Percentiles rank a stretch among this genome's conserved stretches.
Conservation (phyloP, 73 alveolate species). For the Effrenium voratum region DNA sequence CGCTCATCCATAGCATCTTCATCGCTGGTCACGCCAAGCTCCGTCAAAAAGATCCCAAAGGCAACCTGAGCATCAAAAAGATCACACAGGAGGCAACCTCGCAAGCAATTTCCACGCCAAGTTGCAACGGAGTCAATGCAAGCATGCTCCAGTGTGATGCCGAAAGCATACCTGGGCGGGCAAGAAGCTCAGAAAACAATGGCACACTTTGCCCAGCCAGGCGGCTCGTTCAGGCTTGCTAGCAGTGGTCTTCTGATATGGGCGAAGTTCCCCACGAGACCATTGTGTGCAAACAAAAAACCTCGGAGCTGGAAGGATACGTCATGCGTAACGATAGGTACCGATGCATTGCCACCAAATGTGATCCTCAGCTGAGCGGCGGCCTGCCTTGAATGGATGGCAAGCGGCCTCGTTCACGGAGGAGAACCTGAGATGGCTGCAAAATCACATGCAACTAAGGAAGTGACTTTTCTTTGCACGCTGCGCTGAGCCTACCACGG, state of each 20-base stretch:
- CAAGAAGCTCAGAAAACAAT: neutral
- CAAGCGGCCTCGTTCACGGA: constrained; percentile 80
- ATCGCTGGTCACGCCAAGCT: constrained; percentile 77
- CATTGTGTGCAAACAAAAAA: constrained; percentile 84
- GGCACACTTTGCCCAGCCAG: neutral
- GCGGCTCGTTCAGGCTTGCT: constrained; percentile 47
- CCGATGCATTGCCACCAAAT: neutral
- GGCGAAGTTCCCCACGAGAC: constrained; percentile 71
- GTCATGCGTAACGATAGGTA: neutral
- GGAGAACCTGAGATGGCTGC: constrained; percentile 27
- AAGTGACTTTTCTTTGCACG: no score
- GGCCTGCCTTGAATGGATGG: constrained; percentile 90
- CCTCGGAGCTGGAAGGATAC: neutral
- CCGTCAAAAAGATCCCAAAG: constrained; percentile 81
- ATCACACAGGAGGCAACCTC: neutral
- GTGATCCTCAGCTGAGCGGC: neutral
- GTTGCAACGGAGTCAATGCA: constrained; percentile 82
- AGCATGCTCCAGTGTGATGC: constrained; percentile 82
- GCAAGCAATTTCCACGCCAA: neutral
- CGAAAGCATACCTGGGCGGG: constrained; percentile 60
- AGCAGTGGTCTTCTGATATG: constrained; percentile 65
- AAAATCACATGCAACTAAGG: no score
- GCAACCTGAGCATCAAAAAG: constrained; percentile 28
- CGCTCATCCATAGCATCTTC: constrained; percentile 76
- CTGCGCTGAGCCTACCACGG: constrained; percentile 46